Base-by-base conservation (phyloP, 257 asterid genomes). In the Scutellaria baicalensis region DNA sequence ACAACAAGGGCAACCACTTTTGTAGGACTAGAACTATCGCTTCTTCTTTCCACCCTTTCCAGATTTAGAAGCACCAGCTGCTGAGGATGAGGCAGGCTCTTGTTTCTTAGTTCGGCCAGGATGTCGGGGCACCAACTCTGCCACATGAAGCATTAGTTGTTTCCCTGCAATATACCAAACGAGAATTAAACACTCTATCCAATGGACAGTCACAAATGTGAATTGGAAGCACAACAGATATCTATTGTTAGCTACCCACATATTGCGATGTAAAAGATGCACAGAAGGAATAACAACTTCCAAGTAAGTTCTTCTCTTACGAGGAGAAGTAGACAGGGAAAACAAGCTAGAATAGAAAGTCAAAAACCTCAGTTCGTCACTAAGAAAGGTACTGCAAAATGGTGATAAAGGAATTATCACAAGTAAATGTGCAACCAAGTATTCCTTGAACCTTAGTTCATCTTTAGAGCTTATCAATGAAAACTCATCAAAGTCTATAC, bases 21-120 rank as follows among this genome's bases (percentile, higher is more conserved):
- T 21, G 36, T 51, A 14, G n/a, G n/a, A 16, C 48, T 35, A 65
- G 66, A 60, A 33, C 81, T 81, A 93, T 76, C 96, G 72, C 84
- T 84, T 91, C 91, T 91, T 93, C 76, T 59, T 90, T 63, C 97
- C 95, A 52, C 96, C 96, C 88, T 89, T 93, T 31, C 96, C 99
- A 50, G 96, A 78, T 63, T 91, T 91, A 0, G 99, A 82, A 61
- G 85, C 67, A 47, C 86, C 89, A 0, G 90, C 81, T 13, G 89
- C 65, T 2, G 96, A 79, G 59, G 94, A 72, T 2, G 95, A 59
- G 13, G 93, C 86, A 11, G 91, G 72, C 75, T 87, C 96, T 73
- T 86, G 97, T 80, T 93, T 91, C 85, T 85, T 93, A 17, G 83
- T 89, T 77, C 99, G 85, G 57, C 93, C 96, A 0, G 96, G 93